Conservation (phyloP, 2,329 filamentous ascomycete genomes). For the Diaporthe helianthi region DNA sequence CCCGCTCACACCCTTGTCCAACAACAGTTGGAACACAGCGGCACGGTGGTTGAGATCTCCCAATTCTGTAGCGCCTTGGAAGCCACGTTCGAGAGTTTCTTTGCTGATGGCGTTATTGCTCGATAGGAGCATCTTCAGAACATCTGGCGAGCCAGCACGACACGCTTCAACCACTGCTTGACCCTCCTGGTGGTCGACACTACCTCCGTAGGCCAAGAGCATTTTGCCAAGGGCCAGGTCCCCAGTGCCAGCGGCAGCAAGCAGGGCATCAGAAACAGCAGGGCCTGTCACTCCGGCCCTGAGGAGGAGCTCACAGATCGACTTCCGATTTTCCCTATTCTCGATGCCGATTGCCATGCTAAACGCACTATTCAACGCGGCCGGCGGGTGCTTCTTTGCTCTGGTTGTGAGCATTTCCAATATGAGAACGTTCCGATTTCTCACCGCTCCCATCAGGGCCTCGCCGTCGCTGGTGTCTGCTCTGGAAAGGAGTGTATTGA, state of each 20-base stretch:
- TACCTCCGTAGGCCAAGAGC: slow-evolving; percentile 60
- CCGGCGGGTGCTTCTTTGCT: slow-evolving; percentile 45
- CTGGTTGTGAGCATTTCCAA: slow-evolving; percentile 54
- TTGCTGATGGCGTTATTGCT: slow-evolving; percentile 49
- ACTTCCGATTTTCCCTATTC: slow-evolving; percentile 48
- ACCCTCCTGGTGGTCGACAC: slow-evolving; percentile 57
- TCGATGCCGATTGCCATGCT: slow-evolving; percentile 51
- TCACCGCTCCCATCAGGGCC: slow-evolving; percentile 54
- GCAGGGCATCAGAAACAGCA: slow-evolving; percentile 56
- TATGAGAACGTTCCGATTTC: slow-evolving; percentile 53
- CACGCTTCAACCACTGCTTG: slow-evolving; percentile 63
- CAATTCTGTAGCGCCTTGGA: slow-evolving; percentile 62
- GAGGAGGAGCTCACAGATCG: slow-evolving; percentile 55
- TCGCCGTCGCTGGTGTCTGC: slow-evolving; percentile 60
- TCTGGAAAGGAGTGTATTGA: slow-evolving; percentile 52
- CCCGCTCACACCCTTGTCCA: slow-evolving; percentile 57
- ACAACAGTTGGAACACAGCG: slow-evolving; percentile 57
- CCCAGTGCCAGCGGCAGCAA: slow-evolving; percentile 59
- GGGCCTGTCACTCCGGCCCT: slow-evolving; percentile 53
- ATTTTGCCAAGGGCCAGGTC: slow-evolving; percentile 59
- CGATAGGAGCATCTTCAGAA: slow-evolving; percentile 58
- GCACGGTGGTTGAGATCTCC: slow-evolving; percentile 57
- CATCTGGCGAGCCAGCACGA: slow-evolving; percentile 55
- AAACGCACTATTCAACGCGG: slow-evolving; percentile 52
- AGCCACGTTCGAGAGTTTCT: slow-evolving; percentile 56